Evolutionary conservation across 176 grass and related monocot species (phyloP).

Genomic region (Carex kokanica): DNA sequence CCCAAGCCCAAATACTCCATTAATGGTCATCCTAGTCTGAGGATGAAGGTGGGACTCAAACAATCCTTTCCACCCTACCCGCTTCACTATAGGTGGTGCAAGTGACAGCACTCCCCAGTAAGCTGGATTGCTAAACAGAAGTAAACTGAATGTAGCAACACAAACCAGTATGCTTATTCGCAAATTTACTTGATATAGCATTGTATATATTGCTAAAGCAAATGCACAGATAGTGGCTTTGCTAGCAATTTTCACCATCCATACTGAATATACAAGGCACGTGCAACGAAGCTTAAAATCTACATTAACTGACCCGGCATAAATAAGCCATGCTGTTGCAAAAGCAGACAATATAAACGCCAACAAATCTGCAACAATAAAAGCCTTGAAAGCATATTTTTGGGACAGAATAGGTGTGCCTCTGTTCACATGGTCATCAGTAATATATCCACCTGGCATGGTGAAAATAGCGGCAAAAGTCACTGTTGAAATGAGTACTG

Average conservation of each 20-base stretch:
- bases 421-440: background rate
- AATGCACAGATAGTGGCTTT: background rate
- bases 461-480: conserved; percentile 35
- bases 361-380: conserved; percentile 13
- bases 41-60: background rate
- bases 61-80: conserved; percentile 2
- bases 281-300: background rate
- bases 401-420: conserved; percentile 10
- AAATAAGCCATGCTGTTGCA: conserved; percentile 1
- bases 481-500: conserved; percentile 25
- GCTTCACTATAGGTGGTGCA: background rate
- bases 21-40: too few relatives aligned
- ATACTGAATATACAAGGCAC: rapidly evolving
- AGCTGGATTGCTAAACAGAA: background rate
- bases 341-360: conserved; percentile 6
- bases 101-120: background rate
- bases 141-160: background rate
- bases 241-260: background rate
- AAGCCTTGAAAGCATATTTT: conserved; percentile 18
- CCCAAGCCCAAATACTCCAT: too few relatives aligned
- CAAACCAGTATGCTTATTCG: conserved; percentile 4
- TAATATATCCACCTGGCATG: conserved; percentile 23
- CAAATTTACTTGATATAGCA: background rate
- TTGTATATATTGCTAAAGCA: background rate
- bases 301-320: background rate